These are phyloP conservation scores for Dioscorea zingiberensis DNA, from an alignment of 106 monocot genomes.

Conservation along the genomic window DNA sequence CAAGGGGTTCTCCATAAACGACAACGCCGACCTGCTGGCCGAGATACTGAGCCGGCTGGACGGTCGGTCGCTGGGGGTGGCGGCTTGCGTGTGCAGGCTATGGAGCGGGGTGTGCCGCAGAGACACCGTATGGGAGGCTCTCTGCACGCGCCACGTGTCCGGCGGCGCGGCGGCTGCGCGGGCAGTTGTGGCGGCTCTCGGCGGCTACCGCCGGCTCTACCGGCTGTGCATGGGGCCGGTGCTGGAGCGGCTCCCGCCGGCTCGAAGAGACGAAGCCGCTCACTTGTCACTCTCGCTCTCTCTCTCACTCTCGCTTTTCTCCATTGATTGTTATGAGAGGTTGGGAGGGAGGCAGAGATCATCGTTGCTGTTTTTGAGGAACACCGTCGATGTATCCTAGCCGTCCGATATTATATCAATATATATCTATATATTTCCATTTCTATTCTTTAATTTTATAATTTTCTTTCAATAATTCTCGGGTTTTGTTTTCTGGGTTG, in stretches of 20 bases:
- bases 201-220: conserved; percentile 46
- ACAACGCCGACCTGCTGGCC: conserved; percentile 59
- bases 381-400: conserved; percentile 34
- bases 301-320: conserved; percentile 48
- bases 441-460: too few relatives aligned
- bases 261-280: background rate
- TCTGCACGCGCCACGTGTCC: conserved; percentile 22
- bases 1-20: conserved; percentile 35
- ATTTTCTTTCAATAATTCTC: too few relatives aligned
- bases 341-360: conserved; percentile 22
- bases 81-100: conserved; percentile 58
- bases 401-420: background rate
- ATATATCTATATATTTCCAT: too few relatives aligned
- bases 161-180: background rate
- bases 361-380: conserved; percentile 35
- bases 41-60: conserved; percentile 56
- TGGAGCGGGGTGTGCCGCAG: conserved; percentile 31
- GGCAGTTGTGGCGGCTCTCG: conserved; percentile 38
- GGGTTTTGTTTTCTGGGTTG: too few relatives aligned
- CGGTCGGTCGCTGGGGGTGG: conserved; percentile 52
- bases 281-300: conserved; percentile 18
- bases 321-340: conserved; percentile 54
- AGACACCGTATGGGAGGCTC: conserved; percentile 58
- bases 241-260: conserved; percentile 20
- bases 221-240: conserved; percentile 37